Conservation (phyloP, 805 yeast species). For the Sugiyamaella valdiviana region DNA sequence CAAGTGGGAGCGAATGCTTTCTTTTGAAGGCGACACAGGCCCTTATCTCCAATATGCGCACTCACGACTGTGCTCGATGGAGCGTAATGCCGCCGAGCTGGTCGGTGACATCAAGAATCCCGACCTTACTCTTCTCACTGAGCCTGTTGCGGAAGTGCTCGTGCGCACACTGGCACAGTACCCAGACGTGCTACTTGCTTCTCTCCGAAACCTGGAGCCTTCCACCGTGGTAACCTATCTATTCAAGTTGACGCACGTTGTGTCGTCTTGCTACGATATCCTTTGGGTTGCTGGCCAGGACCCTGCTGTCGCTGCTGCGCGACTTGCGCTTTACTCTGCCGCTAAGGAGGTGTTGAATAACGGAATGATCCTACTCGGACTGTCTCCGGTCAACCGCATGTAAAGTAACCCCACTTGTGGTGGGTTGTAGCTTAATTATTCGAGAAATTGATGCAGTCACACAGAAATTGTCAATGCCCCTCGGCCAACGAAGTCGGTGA, state of each 20-base stretch:
- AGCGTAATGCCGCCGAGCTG: slow-evolving; percentile 60
- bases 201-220: slow-evolving; percentile 83
- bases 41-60: slow-evolving; percentile 98
- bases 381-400: slow-evolving; percentile 99
- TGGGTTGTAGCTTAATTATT: not conserved
- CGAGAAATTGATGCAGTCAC: not conserved
- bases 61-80: slow-evolving; percentile 90
- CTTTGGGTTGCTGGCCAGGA: slow-evolving; percentile 97
- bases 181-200: slow-evolving; percentile 82
- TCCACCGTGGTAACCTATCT: slow-evolving; percentile 89
- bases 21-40: slow-evolving; percentile 99
- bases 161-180: slow-evolving; percentile 78
- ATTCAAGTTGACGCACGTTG: slow-evolving; percentile 87
- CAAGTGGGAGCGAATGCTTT: slow-evolving; percentile 96
- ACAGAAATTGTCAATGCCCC: slow-evolving; percentile 46
- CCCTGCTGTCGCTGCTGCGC: slow-evolving; percentile 76
- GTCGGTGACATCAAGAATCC: slow-evolving; percentile 34
- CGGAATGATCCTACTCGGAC: slow-evolving; percentile 84
- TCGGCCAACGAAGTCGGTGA: slow-evolving; percentile 77
- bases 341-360: slow-evolving; percentile 85
- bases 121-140: slow-evolving; percentile 57
- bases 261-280: slow-evolving; percentile 91
- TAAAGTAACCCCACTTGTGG: too few species aligned
- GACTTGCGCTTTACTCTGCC: slow-evolving; percentile 83
- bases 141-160: slow-evolving; percentile 63